Evolutionary conservation across 2,329 filamentous ascomycete species (phyloP), one percentile per base, ranked within the genome.

Genomic region (Paraphaeosphaeria minitans): DNA sequence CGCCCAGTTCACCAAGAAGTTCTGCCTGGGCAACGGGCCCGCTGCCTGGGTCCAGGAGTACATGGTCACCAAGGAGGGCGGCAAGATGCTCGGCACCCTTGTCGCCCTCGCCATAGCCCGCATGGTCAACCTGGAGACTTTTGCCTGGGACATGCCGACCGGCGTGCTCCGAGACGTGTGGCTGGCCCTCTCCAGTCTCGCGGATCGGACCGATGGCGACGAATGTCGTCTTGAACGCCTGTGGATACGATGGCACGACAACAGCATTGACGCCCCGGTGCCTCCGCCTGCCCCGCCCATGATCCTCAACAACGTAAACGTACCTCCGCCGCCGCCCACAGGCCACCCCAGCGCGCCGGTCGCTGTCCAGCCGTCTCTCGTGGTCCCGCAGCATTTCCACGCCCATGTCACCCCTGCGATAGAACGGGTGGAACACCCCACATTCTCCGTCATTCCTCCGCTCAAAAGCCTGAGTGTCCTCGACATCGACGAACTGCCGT

Each of bases 131-230:
- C 82, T 96, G 41, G 91, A 95, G 76, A 88, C 87, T 0, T 95
- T 95, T 69, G 83, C 91, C 3, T 95, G 91, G 91, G 91, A 96
- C 70, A 94, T 95, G 91, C 91, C 91, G 0, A 95, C 91, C 0
- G 92, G 91, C 1, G 89, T 95, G 19, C 78, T 93, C 54, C 85
- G 91, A 54, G 90, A 94, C 72, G 89, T 94, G 29, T 95, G 92
- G 85, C 85, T 92, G 71, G 88, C 91, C 22, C 81, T 96, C 48
- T 87, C 88, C 1, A 92, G 89, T 5, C 80, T 93, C 13, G 87
- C 86, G 41, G 84, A 90, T 66, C 81, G 85, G 22, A 78, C 82
- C 41, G 81, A 86, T 41, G 82, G 85, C 24, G 81, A 86, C 48
- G 82, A 85, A 42, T 88, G 88, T 69, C 88, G 89, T 46, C 79